Percentiles rank a stretch among this genome's conserved stretches.
phyloP scores from a whole-genome alignment of 1,284 basidiomycete species.

The Ganoderma sinense region DNA sequence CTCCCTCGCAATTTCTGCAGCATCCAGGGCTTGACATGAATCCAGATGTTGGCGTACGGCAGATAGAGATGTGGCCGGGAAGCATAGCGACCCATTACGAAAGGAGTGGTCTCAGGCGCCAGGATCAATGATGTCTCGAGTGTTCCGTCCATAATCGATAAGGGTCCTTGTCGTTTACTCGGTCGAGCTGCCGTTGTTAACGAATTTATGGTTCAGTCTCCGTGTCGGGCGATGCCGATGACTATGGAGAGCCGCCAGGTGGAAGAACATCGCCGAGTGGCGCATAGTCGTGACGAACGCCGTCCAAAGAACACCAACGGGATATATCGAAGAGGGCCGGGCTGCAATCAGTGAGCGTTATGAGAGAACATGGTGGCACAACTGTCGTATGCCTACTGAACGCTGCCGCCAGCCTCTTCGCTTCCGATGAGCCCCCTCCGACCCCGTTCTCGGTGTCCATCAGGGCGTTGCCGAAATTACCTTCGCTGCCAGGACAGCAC shows the following conservation, averaged over 20 bases:
- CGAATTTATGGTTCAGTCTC: background rate
- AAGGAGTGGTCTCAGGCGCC: background rate
- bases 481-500: background rate
- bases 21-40: background rate
- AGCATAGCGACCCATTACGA: background rate
- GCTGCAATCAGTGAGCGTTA: background rate
- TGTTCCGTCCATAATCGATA: background rate
- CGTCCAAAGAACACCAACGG: background rate
- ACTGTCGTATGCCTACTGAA: background rate
- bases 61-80: slow-evolving; percentile 1
- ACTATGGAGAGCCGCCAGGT: background rate
- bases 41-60: background rate
- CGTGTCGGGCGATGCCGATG: background rate
- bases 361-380: background rate
- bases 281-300: background rate
- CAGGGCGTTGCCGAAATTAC: background rate
- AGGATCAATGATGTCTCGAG: background rate
- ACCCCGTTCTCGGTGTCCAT: background rate
- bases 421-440: background rate
- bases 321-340: background rate
- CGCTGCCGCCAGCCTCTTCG: background rate
- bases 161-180: background rate
- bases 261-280: background rate
- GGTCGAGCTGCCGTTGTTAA: background rate
- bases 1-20: background rate